phyloP scores from a whole-genome alignment of 2,329 filamentous ascomycete species.

The Lasiodiplodia gonubiensis region DNA sequence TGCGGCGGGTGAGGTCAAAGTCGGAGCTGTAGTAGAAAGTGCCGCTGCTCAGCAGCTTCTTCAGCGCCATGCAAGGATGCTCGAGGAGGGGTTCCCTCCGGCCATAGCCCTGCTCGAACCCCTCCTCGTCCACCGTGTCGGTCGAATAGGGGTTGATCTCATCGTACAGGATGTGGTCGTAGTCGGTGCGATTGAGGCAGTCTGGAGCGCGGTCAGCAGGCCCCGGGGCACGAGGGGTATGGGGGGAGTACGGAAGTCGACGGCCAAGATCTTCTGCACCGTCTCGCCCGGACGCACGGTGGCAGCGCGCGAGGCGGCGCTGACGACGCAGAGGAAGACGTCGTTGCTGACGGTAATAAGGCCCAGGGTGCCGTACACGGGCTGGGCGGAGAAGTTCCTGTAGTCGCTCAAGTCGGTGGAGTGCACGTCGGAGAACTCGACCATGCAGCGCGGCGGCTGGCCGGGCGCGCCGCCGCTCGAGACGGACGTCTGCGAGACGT shows the following conservation, averaged over 20 bases:
- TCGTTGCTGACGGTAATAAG: conserved; percentile 83
- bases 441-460: conserved; percentile 73
- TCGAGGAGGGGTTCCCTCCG: conserved; percentile 75
- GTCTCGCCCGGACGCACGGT: conserved; percentile 86
- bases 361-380: conserved; percentile 84
- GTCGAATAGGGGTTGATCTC: conserved; percentile 62
- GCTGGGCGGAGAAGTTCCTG: conserved; percentile 70
- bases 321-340: conserved; percentile 91
- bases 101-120: conserved; percentile 56
- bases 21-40: conserved; percentile 99
- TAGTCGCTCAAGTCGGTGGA: conserved; percentile 75
- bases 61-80: conserved; percentile 87
- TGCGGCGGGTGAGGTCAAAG: conserved; percentile 91
- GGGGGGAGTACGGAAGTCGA: conserved; percentile 71
- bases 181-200: conserved; percentile 84
- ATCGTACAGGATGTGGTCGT: conserved; percentile 74
- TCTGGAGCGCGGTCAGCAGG: conserved; percentile 54
- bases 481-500: conserved; percentile 63
- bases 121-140: conserved; percentile 60
- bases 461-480: conserved; percentile 44
- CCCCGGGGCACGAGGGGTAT: neutral
- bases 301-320: conserved; percentile 76
- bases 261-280: conserved; percentile 81
- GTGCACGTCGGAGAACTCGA: conserved; percentile 76
- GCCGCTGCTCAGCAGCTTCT: conserved; percentile 89